phyloP scores from a whole-genome alignment of 2,329 filamentous ascomycete species.

The Xylariaceae sp. region DNA sequence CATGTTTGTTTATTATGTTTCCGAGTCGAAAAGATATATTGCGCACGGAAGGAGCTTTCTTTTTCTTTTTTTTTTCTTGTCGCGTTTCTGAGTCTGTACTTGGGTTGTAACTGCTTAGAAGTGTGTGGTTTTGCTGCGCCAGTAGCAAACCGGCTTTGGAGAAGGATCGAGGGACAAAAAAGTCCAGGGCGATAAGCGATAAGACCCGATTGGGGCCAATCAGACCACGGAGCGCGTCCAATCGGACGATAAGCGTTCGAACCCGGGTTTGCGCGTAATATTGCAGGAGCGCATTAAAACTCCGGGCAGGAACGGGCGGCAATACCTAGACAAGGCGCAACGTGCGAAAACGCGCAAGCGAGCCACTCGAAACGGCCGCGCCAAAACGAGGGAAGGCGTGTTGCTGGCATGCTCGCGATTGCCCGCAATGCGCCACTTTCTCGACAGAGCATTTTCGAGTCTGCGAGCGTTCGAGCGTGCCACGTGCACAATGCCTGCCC shows the following conservation, averaged over 20 bases:
- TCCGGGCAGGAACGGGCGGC: too few relatives aligned
- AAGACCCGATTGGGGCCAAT: not conserved
- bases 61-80: not conserved
- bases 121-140: not conserved
- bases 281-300: too few relatives aligned
- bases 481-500: not conserved
- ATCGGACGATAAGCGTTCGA: not conserved
- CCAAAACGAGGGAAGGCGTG: too few relatives aligned
- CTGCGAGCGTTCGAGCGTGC: not conserved
- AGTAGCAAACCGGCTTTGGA: not conserved
- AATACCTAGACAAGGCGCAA: too few relatives aligned
- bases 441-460: not conserved
- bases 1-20: not conserved
- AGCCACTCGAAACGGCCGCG: too few relatives aligned
- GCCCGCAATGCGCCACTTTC: too few relatives aligned
- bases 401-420: too few relatives aligned
- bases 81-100: not conserved
- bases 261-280: too few relatives aligned
- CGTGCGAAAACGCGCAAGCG: too few relatives aligned
- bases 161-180: not conserved
- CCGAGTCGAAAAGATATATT: too few relatives aligned
- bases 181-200: not conserved
- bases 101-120: not conserved
- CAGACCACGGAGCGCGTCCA: not conserved
- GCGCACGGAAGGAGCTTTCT: not conserved